A percentile compares a stretch with the other conserved stretches of the same genome.
Evolutionary conservation across 441 rosid genomes (phyloP).

Genomic region (Gossypium schwendimanii): DNA sequence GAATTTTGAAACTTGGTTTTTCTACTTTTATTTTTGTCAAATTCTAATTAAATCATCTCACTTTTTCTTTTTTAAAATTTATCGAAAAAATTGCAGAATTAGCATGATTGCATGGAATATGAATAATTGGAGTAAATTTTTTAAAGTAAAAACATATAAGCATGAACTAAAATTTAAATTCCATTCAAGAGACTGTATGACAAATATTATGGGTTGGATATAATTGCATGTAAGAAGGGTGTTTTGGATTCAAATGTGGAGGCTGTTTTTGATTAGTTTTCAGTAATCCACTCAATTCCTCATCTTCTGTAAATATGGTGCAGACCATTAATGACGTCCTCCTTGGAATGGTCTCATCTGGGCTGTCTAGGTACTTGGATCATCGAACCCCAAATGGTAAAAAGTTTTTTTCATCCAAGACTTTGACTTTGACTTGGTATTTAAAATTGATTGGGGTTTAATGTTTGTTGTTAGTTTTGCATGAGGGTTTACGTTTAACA

Average conservation of each 20-base stretch:
- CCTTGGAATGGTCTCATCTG: conserved; percentile 41
- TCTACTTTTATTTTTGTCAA: not conserved
- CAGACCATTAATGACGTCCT: conserved; percentile 64
- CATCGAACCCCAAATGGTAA: conserved; percentile 41
- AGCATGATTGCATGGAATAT: too few relatives aligned
- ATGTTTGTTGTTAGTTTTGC: not conserved
- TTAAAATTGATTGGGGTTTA: not conserved
- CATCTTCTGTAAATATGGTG: not conserved
- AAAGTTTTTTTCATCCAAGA: not conserved
- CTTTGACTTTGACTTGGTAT: not conserved
- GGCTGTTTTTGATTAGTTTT: not conserved
- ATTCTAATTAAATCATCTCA: too few relatives aligned
- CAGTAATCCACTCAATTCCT: not conserved
- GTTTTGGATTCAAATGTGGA: not conserved
- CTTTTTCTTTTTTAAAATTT: too few relatives aligned
- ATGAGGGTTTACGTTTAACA: not conserved
- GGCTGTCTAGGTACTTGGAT: conserved; percentile 46
- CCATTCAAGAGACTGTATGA: too few relatives aligned
- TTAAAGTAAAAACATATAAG: too few relatives aligned
- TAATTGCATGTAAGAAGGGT: not conserved
- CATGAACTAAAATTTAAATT: too few relatives aligned
- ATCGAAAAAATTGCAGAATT: too few relatives aligned
- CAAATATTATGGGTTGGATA: too few relatives aligned
- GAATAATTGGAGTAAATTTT: too few relatives aligned
- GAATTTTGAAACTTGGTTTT: too few relatives aligned